A percentile compares a stretch with the other conserved stretches of the same genome.
Conservation (phyloP, 2,329 filamentous ascomycete genomes). For the Thelonectria rubi region DNA sequence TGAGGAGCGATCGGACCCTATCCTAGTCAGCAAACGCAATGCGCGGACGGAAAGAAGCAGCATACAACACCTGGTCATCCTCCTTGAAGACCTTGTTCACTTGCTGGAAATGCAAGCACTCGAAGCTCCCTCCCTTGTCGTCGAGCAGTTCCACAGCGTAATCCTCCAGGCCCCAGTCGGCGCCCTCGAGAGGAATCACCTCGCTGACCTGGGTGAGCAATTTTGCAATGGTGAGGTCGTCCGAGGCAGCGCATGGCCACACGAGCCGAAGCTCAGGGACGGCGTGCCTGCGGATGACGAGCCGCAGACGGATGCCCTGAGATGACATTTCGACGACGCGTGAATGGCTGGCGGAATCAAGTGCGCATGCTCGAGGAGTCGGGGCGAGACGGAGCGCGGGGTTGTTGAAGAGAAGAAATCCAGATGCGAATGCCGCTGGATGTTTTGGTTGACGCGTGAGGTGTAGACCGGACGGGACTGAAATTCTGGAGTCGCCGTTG, state of each 20-base stretch:
- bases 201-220: conserved; percentile 83
- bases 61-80: conserved; percentile 84
- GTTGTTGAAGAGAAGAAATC: conserved; percentile 4
- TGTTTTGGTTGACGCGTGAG: conserved; percentile 16
- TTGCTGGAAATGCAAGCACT: conserved; percentile 86
- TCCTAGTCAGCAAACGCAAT: conserved; percentile 20
- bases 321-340: conserved; percentile 40
- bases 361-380: conserved; percentile 31
- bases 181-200: conserved; percentile 81
- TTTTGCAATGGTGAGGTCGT: conserved; percentile 75
- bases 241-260: conserved; percentile 69
- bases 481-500: conserved; percentile 16
- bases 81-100: conserved; percentile 77
- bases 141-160: conserved; percentile 81
- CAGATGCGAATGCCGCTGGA: conserved; percentile 5
- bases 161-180: conserved; percentile 87
- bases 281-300: conserved; percentile 76
- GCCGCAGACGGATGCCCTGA: conserved; percentile 71
- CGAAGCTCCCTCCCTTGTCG: conserved; percentile 69
- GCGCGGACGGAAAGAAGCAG: conserved; percentile 27
- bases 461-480: conserved; percentile 14
- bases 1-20: conserved; percentile 81
- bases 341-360: conserved; percentile 12
- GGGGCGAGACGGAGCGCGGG: conserved; percentile 8
- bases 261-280: conserved; percentile 77